Evolutionary conservation across 2,329 filamentous ascomycete genomes (phyloP), one percentile per base, ranked within the genome.

Genomic region (Sporothrix sp.): DNA sequence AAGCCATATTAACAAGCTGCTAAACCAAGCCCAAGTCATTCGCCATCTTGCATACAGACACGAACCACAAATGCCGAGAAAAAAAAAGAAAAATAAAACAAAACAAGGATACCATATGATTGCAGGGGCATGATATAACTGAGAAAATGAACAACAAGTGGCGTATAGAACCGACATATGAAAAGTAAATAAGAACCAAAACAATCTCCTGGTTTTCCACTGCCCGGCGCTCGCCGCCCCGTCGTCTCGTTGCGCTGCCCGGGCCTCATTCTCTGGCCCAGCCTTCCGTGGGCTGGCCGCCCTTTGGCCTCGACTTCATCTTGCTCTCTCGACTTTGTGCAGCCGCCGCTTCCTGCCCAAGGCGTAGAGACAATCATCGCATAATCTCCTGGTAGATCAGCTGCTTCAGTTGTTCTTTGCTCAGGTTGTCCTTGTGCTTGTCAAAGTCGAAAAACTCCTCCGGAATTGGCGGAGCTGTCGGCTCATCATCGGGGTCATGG

Each of bases 371-470:
- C n/a, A n/a, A 50, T 57, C 67, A 81, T 66, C 77, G 74, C 77
- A 81, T 97, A 63, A 97, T 97, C 73, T 98, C 93, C 67, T 96
- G 83, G 71, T 91, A 98, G 69, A 98, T 98, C 66, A 98, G 76
- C 64, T 93, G 79, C 76, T 97, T 97, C 68, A 98, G 71, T 71
- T 98, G 89, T 72, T 98, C 93, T 73, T 98, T 98, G 75, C 86
- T 96, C 64, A 98, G 72, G 62, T 85, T 93, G 68, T 98, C 93
- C 81, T 98, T 98, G 77, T 97, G 95, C 79, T 96, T 96, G 71
- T 98, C 93, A 68, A 98, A 98, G 70, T 98, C 93, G 67, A 98
- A 98, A 76, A 98, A 98, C 67, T 95, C 91, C 68, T 97, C 91
- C 20, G 93, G 93, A 62, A 98, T 98, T 20, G 93, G 90, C 38